Percentiles rank a stretch among this genome's conserved stretches.
Conservation (phyloP, 2,329 filamentous ascomycete genomes). For the Scedosporium boydii region DNA sequence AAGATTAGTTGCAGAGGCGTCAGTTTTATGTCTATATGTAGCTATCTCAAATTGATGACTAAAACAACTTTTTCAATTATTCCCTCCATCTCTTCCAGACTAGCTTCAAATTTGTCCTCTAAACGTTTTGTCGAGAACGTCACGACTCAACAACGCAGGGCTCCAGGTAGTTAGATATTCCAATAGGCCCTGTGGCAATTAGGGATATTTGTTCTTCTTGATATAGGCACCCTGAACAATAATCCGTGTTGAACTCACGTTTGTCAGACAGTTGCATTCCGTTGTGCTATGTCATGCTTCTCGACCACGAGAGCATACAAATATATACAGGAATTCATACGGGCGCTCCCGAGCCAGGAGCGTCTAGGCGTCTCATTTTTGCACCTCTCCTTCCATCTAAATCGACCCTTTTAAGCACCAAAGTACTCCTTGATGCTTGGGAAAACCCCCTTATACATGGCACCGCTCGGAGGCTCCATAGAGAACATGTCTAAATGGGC, state of each 20-base stretch:
- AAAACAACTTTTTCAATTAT: no score
- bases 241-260: no score
- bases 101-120: no score
- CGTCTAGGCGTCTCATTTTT: not conserved
- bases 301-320: not conserved
- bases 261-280: not conserved
- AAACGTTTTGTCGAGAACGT: no score
- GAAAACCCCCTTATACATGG: conserved; percentile 8
- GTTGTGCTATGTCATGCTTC: not conserved
- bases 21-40: not conserved
- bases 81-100: no score
- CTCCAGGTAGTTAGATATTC: no score
- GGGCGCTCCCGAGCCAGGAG: not conserved
- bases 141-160: no score
- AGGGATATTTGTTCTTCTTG: no score
- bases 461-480: conserved; percentile 35
- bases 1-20: not conserved
- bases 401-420: not conserved
- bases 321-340: not conserved
- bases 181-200: no score
- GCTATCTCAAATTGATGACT: not conserved
- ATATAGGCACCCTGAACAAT: no score
- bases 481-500: conserved; percentile 26
- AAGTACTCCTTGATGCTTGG: conserved; percentile 4
- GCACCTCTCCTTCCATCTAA: no score